Percentiles rank a stretch among this genome's conserved stretches.
These are phyloP conservation scores for Colletotrichum plurivorum DNA, from an alignment of 2,329 filamentous ascomycete genomes.

Conservation along the genomic window DNA sequence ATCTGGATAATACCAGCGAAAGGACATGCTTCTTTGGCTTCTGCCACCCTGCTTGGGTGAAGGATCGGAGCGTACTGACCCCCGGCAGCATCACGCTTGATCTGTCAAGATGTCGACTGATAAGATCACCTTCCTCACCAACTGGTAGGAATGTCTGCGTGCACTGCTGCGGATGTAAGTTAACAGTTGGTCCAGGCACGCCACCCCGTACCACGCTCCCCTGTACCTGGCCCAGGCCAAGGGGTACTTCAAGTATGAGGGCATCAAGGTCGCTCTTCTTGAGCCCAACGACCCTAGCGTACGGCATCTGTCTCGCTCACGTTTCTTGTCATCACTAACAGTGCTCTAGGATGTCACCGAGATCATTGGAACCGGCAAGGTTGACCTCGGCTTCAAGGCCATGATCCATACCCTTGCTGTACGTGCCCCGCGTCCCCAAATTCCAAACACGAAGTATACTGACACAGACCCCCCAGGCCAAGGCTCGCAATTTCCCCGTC, in stretches of 20 bases:
- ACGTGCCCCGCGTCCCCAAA: constrained; percentile 44
- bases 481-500: constrained; percentile 81
- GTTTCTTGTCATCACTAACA: background rate
- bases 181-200: constrained; percentile 70
- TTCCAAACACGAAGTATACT: background rate
- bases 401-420: constrained; percentile 87
- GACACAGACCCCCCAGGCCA: constrained; percentile 67
- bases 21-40: constrained; percentile 82
- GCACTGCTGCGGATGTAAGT: constrained; percentile 12
- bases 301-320: constrained; percentile 43
- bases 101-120: constrained; percentile 79
- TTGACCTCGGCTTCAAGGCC: constrained; percentile 85
- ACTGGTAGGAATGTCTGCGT: constrained; percentile 72
- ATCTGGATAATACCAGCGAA: constrained; percentile 91
- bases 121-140: constrained; percentile 88
- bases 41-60: constrained; percentile 45
- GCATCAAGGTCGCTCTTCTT: constrained; percentile 82
- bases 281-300: constrained; percentile 83
- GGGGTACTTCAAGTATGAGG: constrained; percentile 82
- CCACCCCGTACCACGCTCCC: constrained; percentile 85
- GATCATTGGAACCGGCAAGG: constrained; percentile 82
- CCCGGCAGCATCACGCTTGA: constrained; percentile 58
- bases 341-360: constrained; percentile 78
- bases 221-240: constrained; percentile 83
- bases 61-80: constrained; percentile 60